phyloP scores from a whole-genome alignment of 352 stramenopile genomes.

The Aphanomyces stellatus region DNA sequence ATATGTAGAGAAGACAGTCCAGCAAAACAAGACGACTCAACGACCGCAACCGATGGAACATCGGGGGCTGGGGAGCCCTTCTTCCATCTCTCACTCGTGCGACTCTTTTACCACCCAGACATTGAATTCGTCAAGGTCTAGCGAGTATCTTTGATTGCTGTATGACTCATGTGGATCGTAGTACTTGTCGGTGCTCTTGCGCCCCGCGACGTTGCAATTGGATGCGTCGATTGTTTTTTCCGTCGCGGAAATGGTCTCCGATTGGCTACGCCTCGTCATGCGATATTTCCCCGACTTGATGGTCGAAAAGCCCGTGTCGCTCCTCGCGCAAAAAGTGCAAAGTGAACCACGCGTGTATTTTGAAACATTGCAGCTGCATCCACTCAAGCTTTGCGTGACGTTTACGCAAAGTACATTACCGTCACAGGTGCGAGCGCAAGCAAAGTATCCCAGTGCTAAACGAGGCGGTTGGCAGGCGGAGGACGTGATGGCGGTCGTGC shows the following conservation, averaged over 20 bases:
- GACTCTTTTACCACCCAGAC: conserved; percentile 68
- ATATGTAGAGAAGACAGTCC: not conserved
- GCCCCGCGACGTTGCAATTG: conserved; percentile 49
- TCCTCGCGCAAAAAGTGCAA: conserved; percentile 24
- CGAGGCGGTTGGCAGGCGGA: conserved; percentile 2
- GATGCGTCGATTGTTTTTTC: conserved; percentile 57
- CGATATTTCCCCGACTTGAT: conserved; percentile 24
- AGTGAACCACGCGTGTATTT: conserved; percentile 68
- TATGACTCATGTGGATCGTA: not conserved
- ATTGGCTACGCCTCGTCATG: conserved; percentile 39
- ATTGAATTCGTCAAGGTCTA: conserved; percentile 75
- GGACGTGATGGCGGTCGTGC: conserved; percentile 30
- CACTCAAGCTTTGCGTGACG: conserved; percentile 68
- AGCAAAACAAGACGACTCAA: not conserved
- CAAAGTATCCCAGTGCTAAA: conserved; percentile 41
- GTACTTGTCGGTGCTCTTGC: conserved; percentile 77
- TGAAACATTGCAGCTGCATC: conserved; percentile 73
- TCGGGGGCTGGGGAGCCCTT: conserved; percentile 39
- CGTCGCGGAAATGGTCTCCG: conserved; percentile 29
- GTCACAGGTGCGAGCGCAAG: conserved; percentile 28
- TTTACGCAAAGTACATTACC: conserved; percentile 48
- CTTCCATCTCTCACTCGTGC: conserved; percentile 68
- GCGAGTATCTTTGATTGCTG: no score
- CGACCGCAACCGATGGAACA: not conserved
- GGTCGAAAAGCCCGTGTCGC: conserved; percentile 24